phyloP scores from a whole-genome alignment of 2,329 filamentous ascomycete genomes.

The Talaromyces sp. region DNA sequence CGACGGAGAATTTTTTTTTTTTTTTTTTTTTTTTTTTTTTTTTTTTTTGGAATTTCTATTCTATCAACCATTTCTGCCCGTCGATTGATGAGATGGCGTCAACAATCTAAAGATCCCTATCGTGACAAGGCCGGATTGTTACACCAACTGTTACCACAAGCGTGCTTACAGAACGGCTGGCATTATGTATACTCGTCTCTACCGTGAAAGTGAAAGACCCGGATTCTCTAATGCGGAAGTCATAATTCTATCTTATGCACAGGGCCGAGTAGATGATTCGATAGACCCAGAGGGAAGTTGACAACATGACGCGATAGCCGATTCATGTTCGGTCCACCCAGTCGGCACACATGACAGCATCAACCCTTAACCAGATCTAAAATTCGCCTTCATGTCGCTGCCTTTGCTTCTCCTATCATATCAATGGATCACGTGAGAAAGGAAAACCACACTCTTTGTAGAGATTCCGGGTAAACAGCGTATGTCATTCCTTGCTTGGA shows the following conservation, averaged over 20 bases:
- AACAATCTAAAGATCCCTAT: background rate
- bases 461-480: background rate
- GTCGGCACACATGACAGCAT: background rate
- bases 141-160: background rate
- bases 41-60: background rate
- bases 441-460: background rate
- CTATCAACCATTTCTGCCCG: background rate
- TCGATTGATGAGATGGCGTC: background rate
- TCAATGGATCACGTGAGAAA: background rate
- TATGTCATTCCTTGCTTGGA: background rate
- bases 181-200: background rate
- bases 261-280: background rate
- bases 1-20: background rate
- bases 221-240: background rate
- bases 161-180: background rate
- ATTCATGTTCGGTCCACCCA: background rate
- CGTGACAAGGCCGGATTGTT: background rate
- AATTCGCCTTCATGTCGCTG: background rate
- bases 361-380: background rate
- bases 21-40: background rate
- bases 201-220: background rate
- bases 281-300: background rate
- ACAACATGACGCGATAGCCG: background rate
- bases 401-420: background rate
- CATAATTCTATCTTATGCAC: background rate